Evolutionary conservation across 2,329 filamentous ascomycete genomes (phyloP), one percentile per base, ranked within the genome.

Genomic region (Aspergillus aculeatinus): DNA sequence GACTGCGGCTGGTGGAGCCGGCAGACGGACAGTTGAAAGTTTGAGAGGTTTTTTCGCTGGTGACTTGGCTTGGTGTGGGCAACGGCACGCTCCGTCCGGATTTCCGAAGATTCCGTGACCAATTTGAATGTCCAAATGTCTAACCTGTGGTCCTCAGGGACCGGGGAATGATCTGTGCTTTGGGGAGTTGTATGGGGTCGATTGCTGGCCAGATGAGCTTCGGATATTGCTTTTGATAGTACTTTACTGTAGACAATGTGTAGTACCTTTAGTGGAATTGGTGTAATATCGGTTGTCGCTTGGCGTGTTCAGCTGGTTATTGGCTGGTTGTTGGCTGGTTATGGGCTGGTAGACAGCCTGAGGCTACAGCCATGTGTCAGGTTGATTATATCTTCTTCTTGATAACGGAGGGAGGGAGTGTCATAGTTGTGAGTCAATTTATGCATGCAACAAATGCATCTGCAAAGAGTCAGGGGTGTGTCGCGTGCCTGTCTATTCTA

Each of bases 161-260:
- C 21, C 33, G n/a, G 33, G 16, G 42, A 29, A 10, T 55, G 53
- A 55, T 55, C 53, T 55, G 53, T 55, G 53, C 53, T 55, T 47
- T 47, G 52, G 25, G 52, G 42, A 48, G 19, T 47, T n/a, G 53
- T 48, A 44, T 47, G 53, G 53, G 53, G 53, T 55, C 53, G 42
- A 48, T 29, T 42, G 53, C 19, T 35, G 42, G 19, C n/a, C 27
- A 27, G 12, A 35, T 48, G 53, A 27, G 3, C 3, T 9, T 31
- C 50, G 23, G 6, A 52, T 19, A 44, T 44, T 44, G 39, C 6
- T 19, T 44, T 12, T 35, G 14, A 16, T 35, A 16, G 14, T 16
- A 16, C 14, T 16, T 42, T 42, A 16, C 6, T 44, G 0, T 44
- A 7, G 14, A 6, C 4, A 7, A 44, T 44, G 14, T 44, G 16